A percentile compares a stretch with the other conserved stretches of the same genome.
Conservation (phyloP, 2,329 filamentous ascomycete genomes). For the Alternaria postmessia region DNA sequence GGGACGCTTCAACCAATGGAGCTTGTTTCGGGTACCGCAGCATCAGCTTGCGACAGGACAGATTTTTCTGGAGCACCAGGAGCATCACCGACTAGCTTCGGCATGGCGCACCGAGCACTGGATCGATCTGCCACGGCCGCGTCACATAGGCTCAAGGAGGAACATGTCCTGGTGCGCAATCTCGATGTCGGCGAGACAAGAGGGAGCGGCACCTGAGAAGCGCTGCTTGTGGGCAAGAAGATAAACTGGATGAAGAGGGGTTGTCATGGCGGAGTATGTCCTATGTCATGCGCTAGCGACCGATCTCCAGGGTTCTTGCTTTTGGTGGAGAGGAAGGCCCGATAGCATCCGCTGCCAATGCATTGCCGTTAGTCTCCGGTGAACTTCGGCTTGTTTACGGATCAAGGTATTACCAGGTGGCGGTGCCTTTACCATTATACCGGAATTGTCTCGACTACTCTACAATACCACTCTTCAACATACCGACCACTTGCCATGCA, state of each 20-base stretch:
- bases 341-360: slow-evolving; percentile 8
- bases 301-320: slow-evolving; percentile 1
- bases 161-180: neutral
- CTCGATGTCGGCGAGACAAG: slow-evolving; percentile 2
- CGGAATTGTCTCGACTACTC: neutral
- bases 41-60: slow-evolving; percentile 6
- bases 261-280: slow-evolving; percentile 1
- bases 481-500: neutral
- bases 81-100: slow-evolving; percentile 11
- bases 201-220: neutral
- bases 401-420: neutral
- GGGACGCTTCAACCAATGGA: neutral
- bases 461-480: neutral
- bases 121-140: neutral
- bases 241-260: slow-evolving; percentile 3
- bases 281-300: slow-evolving; percentile 8
- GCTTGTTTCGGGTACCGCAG: slow-evolving; percentile 4
- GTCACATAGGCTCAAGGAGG: neutral
- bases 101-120: slow-evolving; percentile 9
- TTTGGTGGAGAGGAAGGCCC: slow-evolving; percentile 11
- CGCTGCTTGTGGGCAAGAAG: slow-evolving; percentile 1
- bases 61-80: slow-evolving; percentile 6
- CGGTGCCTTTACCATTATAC: neutral
- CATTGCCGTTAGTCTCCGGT: neutral
- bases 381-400: neutral